Percentiles rank a stretch among this genome's conserved stretches.
phyloP scores from a whole-genome alignment of 345 rosid species.

The Hypericum androsaemum region DNA sequence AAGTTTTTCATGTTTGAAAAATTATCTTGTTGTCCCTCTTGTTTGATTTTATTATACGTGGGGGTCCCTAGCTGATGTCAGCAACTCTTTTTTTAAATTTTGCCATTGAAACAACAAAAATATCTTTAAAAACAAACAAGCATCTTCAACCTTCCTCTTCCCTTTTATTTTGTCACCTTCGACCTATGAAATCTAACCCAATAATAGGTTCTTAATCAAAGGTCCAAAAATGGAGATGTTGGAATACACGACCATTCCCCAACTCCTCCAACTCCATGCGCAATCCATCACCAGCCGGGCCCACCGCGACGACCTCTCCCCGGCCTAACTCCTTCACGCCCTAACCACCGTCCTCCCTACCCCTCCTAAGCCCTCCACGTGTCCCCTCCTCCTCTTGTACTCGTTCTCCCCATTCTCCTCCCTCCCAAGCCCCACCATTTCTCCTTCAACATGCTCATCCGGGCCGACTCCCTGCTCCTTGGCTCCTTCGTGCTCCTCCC shows the following conservation, averaged over 20 bases:
- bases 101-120: no score
- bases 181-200: no score
- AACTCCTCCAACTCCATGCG: slow-evolving; percentile 37
- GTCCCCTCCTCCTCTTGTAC: slow-evolving; percentile 18
- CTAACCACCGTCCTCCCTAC: slow-evolving; percentile 19
- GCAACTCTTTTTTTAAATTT: no score
- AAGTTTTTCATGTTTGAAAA: no score
- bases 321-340: slow-evolving; percentile 28
- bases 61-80: no score
- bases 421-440: slow-evolving; percentile 48
- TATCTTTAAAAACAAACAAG: no score
- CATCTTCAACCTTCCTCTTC: no score
- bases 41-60: no score
- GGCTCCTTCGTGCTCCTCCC: slow-evolving; percentile 24
- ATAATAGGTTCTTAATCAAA: no score
- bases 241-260: slow-evolving; percentile 22
- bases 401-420: slow-evolving; percentile 31
- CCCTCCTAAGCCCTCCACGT: slow-evolving; percentile 8
- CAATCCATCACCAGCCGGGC: slow-evolving; percentile 22
- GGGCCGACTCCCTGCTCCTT: slow-evolving; percentile 37
- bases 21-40: no score
- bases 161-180: no score
- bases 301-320: slow-evolving; percentile 10
- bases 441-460: slow-evolving; percentile 42
- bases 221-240: no score